Evolutionary conservation across 495 filamentous ascomycete species (phyloP).

Genomic region (Penicillium paradoxum): DNA sequence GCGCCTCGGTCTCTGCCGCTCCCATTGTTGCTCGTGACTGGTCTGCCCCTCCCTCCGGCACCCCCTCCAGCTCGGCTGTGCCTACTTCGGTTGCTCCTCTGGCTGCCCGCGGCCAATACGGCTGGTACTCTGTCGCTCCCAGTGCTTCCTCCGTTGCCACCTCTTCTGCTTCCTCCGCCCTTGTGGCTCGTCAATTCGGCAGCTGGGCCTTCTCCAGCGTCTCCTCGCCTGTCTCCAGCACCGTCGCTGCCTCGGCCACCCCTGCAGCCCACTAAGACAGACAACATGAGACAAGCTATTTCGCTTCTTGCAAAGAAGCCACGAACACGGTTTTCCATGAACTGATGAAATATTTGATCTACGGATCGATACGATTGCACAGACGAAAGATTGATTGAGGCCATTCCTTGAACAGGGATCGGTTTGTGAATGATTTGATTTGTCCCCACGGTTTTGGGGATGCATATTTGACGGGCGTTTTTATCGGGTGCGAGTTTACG

Average conservation of each 20-base stretch:
- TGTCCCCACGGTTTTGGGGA: background rate
- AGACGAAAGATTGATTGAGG: background rate
- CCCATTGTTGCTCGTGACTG: constrained; percentile 1
- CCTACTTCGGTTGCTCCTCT: constrained; percentile 8
- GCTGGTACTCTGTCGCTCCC: constrained; percentile 4
- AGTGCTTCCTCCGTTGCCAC: constrained; percentile 3
- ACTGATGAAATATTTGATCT: constrained; percentile 4
- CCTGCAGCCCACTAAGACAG: constrained; percentile 7
- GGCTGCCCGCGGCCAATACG: constrained; percentile 1
- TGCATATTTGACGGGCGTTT: constrained; percentile 15
- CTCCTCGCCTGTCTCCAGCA: constrained; percentile 6
- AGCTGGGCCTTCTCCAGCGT: constrained; percentile 12
- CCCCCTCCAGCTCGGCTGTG: constrained; percentile 1
- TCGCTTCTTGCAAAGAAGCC: background rate
- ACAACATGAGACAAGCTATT: background rate
- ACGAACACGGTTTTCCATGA: constrained; percentile 4
- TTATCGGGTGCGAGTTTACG: background rate
- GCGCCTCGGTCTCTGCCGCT: background rate
- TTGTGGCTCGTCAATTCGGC: background rate
- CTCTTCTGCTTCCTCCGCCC: background rate
- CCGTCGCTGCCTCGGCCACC: constrained; percentile 7
- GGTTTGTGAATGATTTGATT: constrained; percentile 2
- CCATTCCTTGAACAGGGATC: background rate
- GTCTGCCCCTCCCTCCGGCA: background rate
- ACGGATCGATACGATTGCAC: constrained; percentile 11